Evolutionary conservation across 352 stramenopile genomes (phyloP).

Genomic region (Pythium folliculosum): DNA sequence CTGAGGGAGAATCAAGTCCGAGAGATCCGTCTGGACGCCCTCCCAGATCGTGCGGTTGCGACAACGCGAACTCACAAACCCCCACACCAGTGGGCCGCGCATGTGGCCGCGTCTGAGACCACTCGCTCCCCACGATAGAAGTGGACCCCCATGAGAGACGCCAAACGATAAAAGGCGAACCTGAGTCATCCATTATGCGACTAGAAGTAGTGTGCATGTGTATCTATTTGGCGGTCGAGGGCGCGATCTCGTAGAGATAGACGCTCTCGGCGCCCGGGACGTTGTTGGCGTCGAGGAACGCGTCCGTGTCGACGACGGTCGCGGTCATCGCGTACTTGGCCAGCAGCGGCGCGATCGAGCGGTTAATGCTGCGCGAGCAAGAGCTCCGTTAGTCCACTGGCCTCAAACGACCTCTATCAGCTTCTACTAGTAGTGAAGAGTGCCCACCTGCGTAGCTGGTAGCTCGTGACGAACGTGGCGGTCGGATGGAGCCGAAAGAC

Average conservation of each 20-base stretch:
- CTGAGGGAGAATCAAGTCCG: constrained; percentile 14
- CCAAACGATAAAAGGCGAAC: constrained; percentile 61
- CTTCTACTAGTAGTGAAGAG: background rate
- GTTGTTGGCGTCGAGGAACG: constrained; percentile 30
- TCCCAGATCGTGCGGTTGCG: constrained; percentile 18
- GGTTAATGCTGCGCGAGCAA: constrained; percentile 40
- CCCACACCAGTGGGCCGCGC: background rate
- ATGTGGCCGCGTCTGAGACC: background rate
- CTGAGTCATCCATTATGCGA: constrained; percentile 58
- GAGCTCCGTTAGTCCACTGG: background rate
- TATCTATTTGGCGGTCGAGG: background rate
- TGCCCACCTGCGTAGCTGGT: constrained; percentile 59
- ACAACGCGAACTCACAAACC: background rate
- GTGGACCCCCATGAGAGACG: constrained; percentile 32
- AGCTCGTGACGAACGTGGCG: constrained; percentile 57
- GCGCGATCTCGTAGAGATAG: constrained; percentile 59
- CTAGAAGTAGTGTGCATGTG: too few species aligned
- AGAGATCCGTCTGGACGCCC: constrained; percentile 13
- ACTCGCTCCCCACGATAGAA: background rate
- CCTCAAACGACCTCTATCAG: background rate
- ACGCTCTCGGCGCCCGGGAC: constrained; percentile 36
- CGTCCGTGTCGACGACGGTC: constrained; percentile 33
- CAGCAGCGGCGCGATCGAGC: constrained; percentile 57
- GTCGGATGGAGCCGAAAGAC: constrained; percentile 52
- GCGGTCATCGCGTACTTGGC: constrained; percentile 50